Evolutionary conservation across 768 basidiomycete species (phyloP), one percentile per base, ranked within the genome.

Genomic region (Mycena alexandri): DNA sequence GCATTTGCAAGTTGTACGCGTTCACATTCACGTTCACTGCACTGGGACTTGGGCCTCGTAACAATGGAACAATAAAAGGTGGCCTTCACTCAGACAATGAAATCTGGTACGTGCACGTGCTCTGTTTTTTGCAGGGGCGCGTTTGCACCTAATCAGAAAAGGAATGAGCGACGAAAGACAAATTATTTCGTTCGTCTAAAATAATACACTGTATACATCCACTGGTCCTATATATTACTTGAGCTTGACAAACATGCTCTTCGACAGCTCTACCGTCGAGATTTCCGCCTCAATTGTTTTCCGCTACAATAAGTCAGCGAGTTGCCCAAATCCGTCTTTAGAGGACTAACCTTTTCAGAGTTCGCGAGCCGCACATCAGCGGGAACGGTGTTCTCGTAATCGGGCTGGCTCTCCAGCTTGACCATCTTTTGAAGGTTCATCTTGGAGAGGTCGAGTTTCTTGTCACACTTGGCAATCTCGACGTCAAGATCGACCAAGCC

Each of bases 391-490:
- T 85, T 84, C 73, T 87, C 87, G 76, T 98, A 98, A 73, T 93
- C 92, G 1, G 90, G 81, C 70, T 93, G 90, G 3, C 86, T 82
- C 68, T 91, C 87, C 19, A 89, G 76, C 78, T 95, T 96, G 65
- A 81, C 71, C 42, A 97, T 81, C 83, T 98, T 98, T 60, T 90
- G 88, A 47, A 93, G 80, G 70, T 88, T 91, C 56, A 93, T 69
- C 58, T 84, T 82, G 2, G 88, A 90, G 12, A 95, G 80, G 43
- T 91, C 87, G 3, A 93, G 85, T 79, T 96, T 98, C 87, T 98
- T 98, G 75, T 94, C 89, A 67, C 91, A 90, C 79, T 96, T 98
- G 44, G 86, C 82, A 50, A 98, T 92, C 79, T 99, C 97, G 2
- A 87, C 88, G 51, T 94, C 90, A 8, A 97, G 81, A 79, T 99